phyloP scores from a whole-genome alignment of 108 stramenopile species.

The Discostella stelligeroides region DNA sequence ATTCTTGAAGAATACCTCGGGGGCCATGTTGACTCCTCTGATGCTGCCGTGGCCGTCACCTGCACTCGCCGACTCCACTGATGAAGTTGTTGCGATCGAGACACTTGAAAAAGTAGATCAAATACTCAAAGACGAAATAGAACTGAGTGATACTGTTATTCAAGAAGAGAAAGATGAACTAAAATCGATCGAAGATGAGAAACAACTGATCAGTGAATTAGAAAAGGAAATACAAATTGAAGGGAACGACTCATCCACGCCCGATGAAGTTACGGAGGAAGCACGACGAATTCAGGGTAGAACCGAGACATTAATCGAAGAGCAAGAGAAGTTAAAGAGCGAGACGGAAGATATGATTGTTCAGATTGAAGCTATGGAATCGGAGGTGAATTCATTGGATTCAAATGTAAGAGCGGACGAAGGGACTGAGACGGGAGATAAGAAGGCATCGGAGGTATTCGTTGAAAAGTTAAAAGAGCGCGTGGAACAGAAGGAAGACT shows the following conservation, averaged over 20 bases:
- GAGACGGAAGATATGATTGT: constrained; percentile 48
- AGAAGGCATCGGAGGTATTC: constrained; percentile 37
- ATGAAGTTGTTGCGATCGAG: background rate
- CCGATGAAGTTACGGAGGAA: constrained; percentile 21
- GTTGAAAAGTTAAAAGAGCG: constrained; percentile 46
- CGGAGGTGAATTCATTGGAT: constrained; percentile 32
- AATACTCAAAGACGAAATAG: constrained; percentile 34
- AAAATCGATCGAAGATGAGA: constrained; percentile 36
- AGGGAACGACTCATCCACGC: constrained; percentile 12
- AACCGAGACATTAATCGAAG: constrained; percentile 28
- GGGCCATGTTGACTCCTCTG: background rate
- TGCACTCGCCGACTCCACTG: background rate
- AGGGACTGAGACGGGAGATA: background rate
- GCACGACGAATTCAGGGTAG: constrained; percentile 20
- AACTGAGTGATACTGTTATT: constrained; percentile 18
- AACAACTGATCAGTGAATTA: constrained; percentile 35
- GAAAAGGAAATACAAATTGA: constrained; percentile 36
- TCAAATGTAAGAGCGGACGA: background rate
- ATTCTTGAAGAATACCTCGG: background rate
- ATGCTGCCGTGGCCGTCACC: no score
- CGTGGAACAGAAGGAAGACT: constrained; percentile 46
- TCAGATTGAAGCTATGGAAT: constrained; percentile 46
- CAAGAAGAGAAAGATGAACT: constrained; percentile 39
- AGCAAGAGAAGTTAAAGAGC: constrained; percentile 41
- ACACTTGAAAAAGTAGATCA: constrained; percentile 21